Evolutionary conservation across 768 basidiomycete genomes (phyloP).

Genomic region (Mycena sanguinolenta): DNA sequence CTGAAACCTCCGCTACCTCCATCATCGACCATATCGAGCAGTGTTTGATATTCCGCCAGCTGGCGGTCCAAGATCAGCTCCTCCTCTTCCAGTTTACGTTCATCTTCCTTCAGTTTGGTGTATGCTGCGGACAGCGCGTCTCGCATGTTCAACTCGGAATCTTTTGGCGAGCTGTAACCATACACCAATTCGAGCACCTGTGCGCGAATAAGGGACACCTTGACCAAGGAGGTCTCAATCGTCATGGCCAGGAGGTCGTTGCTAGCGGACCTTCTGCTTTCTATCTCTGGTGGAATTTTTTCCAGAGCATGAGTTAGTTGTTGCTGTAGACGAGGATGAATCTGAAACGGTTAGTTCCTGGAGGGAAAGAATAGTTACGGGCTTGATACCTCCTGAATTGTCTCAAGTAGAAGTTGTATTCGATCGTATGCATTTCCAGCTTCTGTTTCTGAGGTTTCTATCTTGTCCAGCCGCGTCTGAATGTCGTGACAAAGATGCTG

Average conservation of each 20-base stretch:
- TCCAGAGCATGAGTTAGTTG: slow-evolving; percentile 44
- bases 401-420: slow-evolving; percentile 8
- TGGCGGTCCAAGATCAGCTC: slow-evolving; percentile 52
- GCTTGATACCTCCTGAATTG: slow-evolving; percentile 24
- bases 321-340: slow-evolving; percentile 48
- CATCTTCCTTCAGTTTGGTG: slow-evolving; percentile 50
- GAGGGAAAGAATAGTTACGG: too few relatives aligned
- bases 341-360: slow-evolving; percentile 28
- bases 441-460: slow-evolving; percentile 1
- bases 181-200: slow-evolving; percentile 57
- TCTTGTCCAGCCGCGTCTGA: background rate
- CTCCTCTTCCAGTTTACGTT: slow-evolving; percentile 53
- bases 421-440: slow-evolving; percentile 1
- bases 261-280: slow-evolving; percentile 49
- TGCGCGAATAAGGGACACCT: slow-evolving; percentile 60
- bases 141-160: slow-evolving; percentile 43
- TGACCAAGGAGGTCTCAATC: slow-evolving; percentile 62
- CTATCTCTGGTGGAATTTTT: slow-evolving; percentile 43
- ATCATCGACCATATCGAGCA: slow-evolving; percentile 59
- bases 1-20: slow-evolving; percentile 52
- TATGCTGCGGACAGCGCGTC: slow-evolving; percentile 51
- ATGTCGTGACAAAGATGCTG: slow-evolving; percentile 4
- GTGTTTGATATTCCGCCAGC: slow-evolving; percentile 55
- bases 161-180: slow-evolving; percentile 43
- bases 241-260: slow-evolving; percentile 58